Evolutionary conservation across 2,329 filamentous ascomycete species (phyloP), one percentile per base, ranked within the genome.

Genomic region (Colletotrichum tropicicola): DNA sequence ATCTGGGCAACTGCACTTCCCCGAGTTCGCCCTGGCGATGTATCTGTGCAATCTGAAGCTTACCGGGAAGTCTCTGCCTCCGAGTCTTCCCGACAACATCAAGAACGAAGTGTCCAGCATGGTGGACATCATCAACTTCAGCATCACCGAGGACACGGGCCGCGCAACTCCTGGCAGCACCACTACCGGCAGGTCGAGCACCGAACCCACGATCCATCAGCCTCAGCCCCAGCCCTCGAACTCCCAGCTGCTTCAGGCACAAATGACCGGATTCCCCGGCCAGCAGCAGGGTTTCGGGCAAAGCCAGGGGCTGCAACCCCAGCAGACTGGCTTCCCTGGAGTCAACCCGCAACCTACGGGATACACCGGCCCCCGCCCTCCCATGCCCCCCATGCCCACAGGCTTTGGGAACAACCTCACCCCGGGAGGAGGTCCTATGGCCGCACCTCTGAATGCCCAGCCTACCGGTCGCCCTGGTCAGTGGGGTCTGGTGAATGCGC

Each of bases 101-200:
- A 92, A 90, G 81, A 99, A 99, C 73, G 96, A 99, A 78, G 96
- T 99, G 17, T 98, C 95, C 4, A 97, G 96, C 79, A 98, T 99
- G 94, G 96, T 99, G 41, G 96, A 99, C 75, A 99, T 99, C 60
- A 99, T 99, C 74, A 97, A 94, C 65, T 99, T 99, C 76, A 93
- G 91, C 70, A 87, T 98, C 23, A 89, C 88, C 1, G 96, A 99
- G 69, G 91, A 95, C 27, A 82, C 80, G 5, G 74, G 75, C 41
- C 79, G 85, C 19, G 78, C 85, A n/a, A 80, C 82, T 27, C 71
- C 79, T 4, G 83, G 83, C 57, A 87, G 83, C 65, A 94, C 92
- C 76, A 88, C 88, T 15, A 90, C 92, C 1, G 61, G 69, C 51
- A 81, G 84, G 66, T 80, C 82, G 62, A 83, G 77, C 67, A 82